A percentile compares a stretch with the other conserved stretches of the same genome.
These are phyloP conservation scores for Debaryomyces maramus DNA, from an alignment of 805 yeast species.

Conservation along the genomic window DNA sequence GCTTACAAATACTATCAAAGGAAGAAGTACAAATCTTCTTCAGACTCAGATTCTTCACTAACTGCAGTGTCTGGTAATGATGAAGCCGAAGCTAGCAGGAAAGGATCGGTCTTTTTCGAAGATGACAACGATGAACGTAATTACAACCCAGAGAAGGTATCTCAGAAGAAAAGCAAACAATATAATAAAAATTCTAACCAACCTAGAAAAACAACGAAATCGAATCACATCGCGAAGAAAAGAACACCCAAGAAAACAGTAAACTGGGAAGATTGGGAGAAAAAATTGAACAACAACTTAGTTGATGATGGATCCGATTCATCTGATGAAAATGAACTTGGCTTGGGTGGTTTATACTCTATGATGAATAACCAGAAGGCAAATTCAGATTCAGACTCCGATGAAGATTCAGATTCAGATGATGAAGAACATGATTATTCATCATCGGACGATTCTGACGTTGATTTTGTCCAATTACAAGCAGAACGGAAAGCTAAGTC, in stretches of 20 bases:
- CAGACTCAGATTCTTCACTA: slow-evolving; percentile 40
- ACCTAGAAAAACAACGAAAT: slow-evolving; percentile 1
- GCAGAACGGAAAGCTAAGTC: slow-evolving; percentile 63
- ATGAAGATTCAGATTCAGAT: slow-evolving; percentile 14
- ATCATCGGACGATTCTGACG: slow-evolving; percentile 64
- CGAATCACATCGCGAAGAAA: slow-evolving; percentile 14
- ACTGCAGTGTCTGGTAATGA: slow-evolving; percentile 39
- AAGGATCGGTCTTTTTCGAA: slow-evolving; percentile 8
- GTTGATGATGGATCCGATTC: slow-evolving; percentile 16
- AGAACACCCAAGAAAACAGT: slow-evolving; percentile 25
- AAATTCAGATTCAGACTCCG: background rate
- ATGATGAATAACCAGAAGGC: slow-evolving; percentile 15
- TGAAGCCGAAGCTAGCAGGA: slow-evolving; percentile 11
- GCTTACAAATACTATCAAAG: slow-evolving; percentile 1
- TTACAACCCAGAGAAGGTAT: background rate
- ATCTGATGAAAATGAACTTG: slow-evolving; percentile 12
- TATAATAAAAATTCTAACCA: slow-evolving; percentile 10
- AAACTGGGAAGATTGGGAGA: slow-evolving; percentile 11
- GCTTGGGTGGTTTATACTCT: slow-evolving; percentile 23
- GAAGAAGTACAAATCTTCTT: slow-evolving; percentile 6
- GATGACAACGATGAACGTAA: slow-evolving; percentile 2
- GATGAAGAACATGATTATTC: slow-evolving; percentile 30
- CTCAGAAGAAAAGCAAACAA: slow-evolving; percentile 9
- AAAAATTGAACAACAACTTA: slow-evolving; percentile 14
- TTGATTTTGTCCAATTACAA: slow-evolving; percentile 71